Evolutionary conservation across 768 basidiomycete species (phyloP).

Genomic region (Pulveroboletus sp.): DNA sequence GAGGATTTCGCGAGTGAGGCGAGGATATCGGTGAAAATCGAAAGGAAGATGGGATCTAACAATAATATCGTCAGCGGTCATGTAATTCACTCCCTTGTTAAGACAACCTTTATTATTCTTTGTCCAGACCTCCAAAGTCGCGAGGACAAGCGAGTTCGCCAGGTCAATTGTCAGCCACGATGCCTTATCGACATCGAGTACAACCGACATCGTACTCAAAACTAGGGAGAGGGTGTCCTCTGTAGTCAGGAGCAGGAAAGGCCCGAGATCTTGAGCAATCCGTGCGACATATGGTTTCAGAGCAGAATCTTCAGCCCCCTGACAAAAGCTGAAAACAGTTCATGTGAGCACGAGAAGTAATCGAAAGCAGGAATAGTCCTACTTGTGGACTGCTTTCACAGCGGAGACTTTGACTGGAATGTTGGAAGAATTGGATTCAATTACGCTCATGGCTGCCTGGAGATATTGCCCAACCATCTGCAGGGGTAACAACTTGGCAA

Average conservation of each 20-base stretch:
- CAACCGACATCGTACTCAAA: slow-evolving; percentile 78
- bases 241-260: slow-evolving; percentile 73
- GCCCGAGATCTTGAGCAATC: slow-evolving; percentile 77
- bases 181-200: slow-evolving; percentile 68
- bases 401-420: slow-evolving; percentile 94
- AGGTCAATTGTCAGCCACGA: slow-evolving; percentile 69
- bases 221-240: slow-evolving; percentile 89
- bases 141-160: slow-evolving; percentile 59
- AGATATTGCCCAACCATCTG: slow-evolving; percentile 81
- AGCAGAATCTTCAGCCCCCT: slow-evolving; percentile 52
- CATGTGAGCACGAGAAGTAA: slow-evolving; percentile 3
- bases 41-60: slow-evolving; percentile 84
- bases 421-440: slow-evolving; percentile 66
- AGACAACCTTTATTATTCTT: slow-evolving; percentile 77
- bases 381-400: slow-evolving; percentile 93
- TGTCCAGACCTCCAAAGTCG: slow-evolving; percentile 77
- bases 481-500: slow-evolving; percentile 65
- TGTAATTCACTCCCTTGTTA: not conserved
- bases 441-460: slow-evolving; percentile 78
- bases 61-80: slow-evolving; percentile 3
- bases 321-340: slow-evolving; percentile 55
- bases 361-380: slow-evolving; percentile 21
- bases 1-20: slow-evolving; percentile 62
- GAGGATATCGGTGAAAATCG: slow-evolving; percentile 80
- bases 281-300: slow-evolving; percentile 63